Evolutionary conservation across 2,329 filamentous ascomycete species (phyloP).

Genomic region (Dothidotthia symphoricarpi): DNA sequence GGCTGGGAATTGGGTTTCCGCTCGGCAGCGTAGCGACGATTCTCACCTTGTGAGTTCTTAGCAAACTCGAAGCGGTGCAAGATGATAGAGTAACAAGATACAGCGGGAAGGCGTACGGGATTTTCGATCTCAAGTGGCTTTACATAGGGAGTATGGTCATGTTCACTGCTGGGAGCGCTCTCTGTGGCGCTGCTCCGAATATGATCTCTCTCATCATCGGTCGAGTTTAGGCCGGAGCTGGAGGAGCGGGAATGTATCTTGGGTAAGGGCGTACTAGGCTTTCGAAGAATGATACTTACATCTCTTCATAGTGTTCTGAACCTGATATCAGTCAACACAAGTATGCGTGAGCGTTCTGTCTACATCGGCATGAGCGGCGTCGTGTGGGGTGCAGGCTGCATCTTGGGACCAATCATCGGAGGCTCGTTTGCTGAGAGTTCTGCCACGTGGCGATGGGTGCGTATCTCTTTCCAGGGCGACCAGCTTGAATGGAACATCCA

Average conservation of each 20-base stretch:
- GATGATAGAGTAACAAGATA: too few species aligned
- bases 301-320: conserved; percentile 9
- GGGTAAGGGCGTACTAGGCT: conserved; percentile 27
- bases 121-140: conserved; percentile 49
- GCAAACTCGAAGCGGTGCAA: too few species aligned
- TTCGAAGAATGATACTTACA: conserved; percentile 19
- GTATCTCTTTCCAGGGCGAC: neutral
- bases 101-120: conserved; percentile 43
- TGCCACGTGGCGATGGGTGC: conserved; percentile 29
- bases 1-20: conserved; percentile 29
- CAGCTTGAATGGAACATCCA: neutral
- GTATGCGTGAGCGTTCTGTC: conserved; percentile 25
- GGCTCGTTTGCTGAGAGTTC: conserved; percentile 25
- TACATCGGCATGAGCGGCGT: conserved; percentile 37
- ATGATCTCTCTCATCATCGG: conserved; percentile 43
- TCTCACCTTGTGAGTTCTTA: conserved; percentile 7
- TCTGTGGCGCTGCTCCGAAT: conserved; percentile 35
- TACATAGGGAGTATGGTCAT: conserved; percentile 14
- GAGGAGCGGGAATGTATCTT: conserved; percentile 45
- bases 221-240: conserved; percentile 47
- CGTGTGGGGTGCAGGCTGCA: conserved; percentile 47
- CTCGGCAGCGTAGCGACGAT: conserved; percentile 20
- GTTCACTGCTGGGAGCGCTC: conserved; percentile 33
- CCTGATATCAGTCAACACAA: conserved; percentile 29
- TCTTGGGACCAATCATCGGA: conserved; percentile 34